Conservation (phyloP, 192 early-diverging fungal species). For the Backusella tuberculispora region DNA sequence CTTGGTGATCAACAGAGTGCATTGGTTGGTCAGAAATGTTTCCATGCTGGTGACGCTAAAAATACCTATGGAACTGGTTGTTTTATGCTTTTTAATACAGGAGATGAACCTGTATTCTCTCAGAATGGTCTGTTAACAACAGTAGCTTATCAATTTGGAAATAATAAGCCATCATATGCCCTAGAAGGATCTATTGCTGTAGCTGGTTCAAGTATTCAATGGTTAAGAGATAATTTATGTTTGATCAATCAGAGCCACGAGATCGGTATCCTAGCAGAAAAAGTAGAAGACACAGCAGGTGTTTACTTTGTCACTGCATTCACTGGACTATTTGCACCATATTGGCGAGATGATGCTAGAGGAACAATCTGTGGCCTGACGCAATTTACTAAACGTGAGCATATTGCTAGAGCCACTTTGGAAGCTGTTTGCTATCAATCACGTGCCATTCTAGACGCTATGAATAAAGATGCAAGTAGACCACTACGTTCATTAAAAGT, state of each 20-base stretch:
- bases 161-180: slow-evolving; percentile 75
- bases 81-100: slow-evolving; percentile 97
- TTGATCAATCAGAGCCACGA: slow-evolving; percentile 74
- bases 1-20: slow-evolving; percentile 96
- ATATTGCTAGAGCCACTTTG: slow-evolving; percentile 86
- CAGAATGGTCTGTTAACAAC: slow-evolving; percentile 88
- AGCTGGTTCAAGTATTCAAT: slow-evolving; percentile 89
- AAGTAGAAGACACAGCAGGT: slow-evolving; percentile 76
- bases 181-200: slow-evolving; percentile 93
- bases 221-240: slow-evolving; percentile 86
- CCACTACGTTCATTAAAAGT: slow-evolving; percentile 79
- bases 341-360: slow-evolving; percentile 92
- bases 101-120: slow-evolving; percentile 71
- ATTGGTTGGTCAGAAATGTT: slow-evolving; percentile 93
- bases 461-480: slow-evolving; percentile 77
- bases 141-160: slow-evolving; percentile 86
- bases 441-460: slow-evolving; percentile 85
- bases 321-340: slow-evolving; percentile 90
- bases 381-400: slow-evolving; percentile 82
- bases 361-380: slow-evolving; percentile 88
- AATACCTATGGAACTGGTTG: slow-evolving; percentile 97
- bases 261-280: slow-evolving; percentile 70
- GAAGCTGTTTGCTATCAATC: slow-evolving; percentile 93
- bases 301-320: slow-evolving; percentile 97
- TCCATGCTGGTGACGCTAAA: slow-evolving; percentile 84